Base-by-base conservation (phyloP, 1,139 yeast species). In the Hemisphaericaspora xylanilytica region DNA sequence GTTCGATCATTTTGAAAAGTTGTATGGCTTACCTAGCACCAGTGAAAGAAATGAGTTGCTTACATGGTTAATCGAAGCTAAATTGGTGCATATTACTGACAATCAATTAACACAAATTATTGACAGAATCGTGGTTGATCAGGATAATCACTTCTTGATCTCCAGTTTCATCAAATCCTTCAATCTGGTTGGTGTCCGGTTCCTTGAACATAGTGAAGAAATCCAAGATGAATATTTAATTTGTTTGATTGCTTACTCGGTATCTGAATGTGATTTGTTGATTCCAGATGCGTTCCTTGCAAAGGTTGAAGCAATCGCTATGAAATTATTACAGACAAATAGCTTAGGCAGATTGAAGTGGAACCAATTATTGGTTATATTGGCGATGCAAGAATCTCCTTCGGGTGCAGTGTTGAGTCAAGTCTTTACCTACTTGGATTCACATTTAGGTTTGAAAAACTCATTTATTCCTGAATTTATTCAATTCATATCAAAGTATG, bases 401-500 rank as follows among this genome's bases (percentile, higher is more conserved):
- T 14, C 33, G 9, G 32, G 35, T n/a, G 24, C 32, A 6, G 13
- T 40, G 17, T 28, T 40, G 3, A 32, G 33, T 4, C 32, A 44
- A 28, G 45, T 56, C 2, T 57, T 58, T 37, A 26, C 40, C 5
- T 45, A 47, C 22, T 43, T 49, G 15, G 49, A 48, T 13, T 30
- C 32, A 5, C 33, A 45, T 14, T 38, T 45, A 10, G 54, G 50
- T 5, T 46, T 52, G 30, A 62, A 61, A 39, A 41, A 48, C 28
- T 47, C 61, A 18, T 54, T 59, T 39, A 53, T 49, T 15, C 51
- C 59, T 1, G 60, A 54, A 32, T 61, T 64, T 42, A 58, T 56
- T 4, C 34, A 41, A 1, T 56, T 63, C 17, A 43, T 62, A 16
- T 33, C 28, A 7, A 28, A 30, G 4, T 25, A 17, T 17, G 28